These are phyloP conservation scores for Verticillium zaregamsianum DNA, from an alignment of 2,329 filamentous ascomycete species.

Conservation along the genomic window DNA sequence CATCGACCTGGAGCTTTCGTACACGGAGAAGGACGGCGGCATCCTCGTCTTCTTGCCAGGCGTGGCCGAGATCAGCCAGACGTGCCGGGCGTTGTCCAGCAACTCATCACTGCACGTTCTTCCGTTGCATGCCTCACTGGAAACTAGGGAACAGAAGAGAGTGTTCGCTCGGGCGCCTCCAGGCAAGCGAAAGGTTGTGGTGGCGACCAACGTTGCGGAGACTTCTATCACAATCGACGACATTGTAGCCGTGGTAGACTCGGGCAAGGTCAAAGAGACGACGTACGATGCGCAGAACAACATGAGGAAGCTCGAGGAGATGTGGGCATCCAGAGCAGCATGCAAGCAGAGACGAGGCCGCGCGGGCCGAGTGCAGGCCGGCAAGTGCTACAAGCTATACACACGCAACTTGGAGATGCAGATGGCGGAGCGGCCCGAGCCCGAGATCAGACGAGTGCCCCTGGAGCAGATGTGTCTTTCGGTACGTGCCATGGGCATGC, in stretches of 20 bases:
- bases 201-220: slow-evolving; percentile 94
- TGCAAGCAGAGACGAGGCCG: slow-evolving; percentile 92
- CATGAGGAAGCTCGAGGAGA: slow-evolving; percentile 90
- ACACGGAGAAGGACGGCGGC: slow-evolving; percentile 67
- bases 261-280: slow-evolving; percentile 92
- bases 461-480: slow-evolving; percentile 92
- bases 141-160: slow-evolving; percentile 80
- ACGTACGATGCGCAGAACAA: slow-evolving; percentile 89
- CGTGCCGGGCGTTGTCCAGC: slow-evolving; percentile 63
- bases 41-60: slow-evolving; percentile 96
- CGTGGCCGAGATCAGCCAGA: slow-evolving; percentile 83
- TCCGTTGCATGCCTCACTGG: slow-evolving; percentile 86
- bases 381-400: slow-evolving; percentile 93
- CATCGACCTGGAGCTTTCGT: slow-evolving; percentile 72
- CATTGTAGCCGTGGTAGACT: slow-evolving; percentile 93
- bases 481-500: slow-evolving; percentile 90
- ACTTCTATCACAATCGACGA: slow-evolving; percentile 99
- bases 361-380: slow-evolving; percentile 87
- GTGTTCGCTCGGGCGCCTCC: slow-evolving; percentile 75
- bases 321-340: slow-evolving; percentile 89
- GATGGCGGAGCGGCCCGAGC: slow-evolving; percentile 86
- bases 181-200: slow-evolving; percentile 86
- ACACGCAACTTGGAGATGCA: slow-evolving; percentile 79
- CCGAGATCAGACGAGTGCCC: slow-evolving; percentile 88
- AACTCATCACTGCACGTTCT: slow-evolving; percentile 67